Evolutionary conservation across 2,329 filamentous ascomycete species (phyloP).

Genomic region (Thielaviopsis populi): DNA sequence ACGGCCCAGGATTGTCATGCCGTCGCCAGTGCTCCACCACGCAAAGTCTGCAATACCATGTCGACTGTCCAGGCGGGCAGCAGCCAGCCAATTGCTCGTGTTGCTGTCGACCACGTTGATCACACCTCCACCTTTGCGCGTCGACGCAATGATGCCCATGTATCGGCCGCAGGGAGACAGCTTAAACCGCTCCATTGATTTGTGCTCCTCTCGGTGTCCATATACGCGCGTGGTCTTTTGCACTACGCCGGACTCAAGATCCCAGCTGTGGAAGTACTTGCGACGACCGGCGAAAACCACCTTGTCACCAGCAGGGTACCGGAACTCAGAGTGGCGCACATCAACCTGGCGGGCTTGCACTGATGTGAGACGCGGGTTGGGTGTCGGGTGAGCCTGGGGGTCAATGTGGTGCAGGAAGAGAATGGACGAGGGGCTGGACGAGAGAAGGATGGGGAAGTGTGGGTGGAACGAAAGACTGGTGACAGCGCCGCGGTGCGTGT

Average conservation of each 20-base stretch:
- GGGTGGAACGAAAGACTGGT: constrained; percentile 83
- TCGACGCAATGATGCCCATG: constrained; percentile 67
- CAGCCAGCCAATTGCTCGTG: constrained; percentile 76
- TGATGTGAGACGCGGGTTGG: constrained; percentile 81
- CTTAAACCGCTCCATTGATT: constrained; percentile 80
- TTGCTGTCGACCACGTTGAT: constrained; percentile 69
- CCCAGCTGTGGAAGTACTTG: constrained; percentile 89
- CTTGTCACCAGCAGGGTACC: constrained; percentile 54
- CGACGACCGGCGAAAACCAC: constrained; percentile 82
- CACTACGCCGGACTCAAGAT: constrained; percentile 64
- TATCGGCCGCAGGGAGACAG: constrained; percentile 74
- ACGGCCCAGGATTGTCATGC: constrained; percentile 68
- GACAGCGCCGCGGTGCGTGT: constrained; percentile 63
- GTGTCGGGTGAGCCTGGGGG: constrained; percentile 55
- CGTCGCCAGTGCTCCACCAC: constrained; percentile 79
- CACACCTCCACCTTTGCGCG: constrained; percentile 71
- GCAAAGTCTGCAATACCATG: constrained; percentile 79
- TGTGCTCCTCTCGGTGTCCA: constrained; percentile 67
- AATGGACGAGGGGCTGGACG: constrained; percentile 71
- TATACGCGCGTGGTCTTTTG: constrained; percentile 67
- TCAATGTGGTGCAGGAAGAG: constrained; percentile 82
- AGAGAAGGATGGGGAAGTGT: constrained; percentile 71
- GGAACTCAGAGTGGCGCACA: constrained; percentile 71
- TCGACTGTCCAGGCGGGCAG: constrained; percentile 65
- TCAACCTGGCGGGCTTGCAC: constrained; percentile 74